Conservation (phyloP, 202 grass and related monocot species). For the Thinopyrum obtusiflorum region DNA sequence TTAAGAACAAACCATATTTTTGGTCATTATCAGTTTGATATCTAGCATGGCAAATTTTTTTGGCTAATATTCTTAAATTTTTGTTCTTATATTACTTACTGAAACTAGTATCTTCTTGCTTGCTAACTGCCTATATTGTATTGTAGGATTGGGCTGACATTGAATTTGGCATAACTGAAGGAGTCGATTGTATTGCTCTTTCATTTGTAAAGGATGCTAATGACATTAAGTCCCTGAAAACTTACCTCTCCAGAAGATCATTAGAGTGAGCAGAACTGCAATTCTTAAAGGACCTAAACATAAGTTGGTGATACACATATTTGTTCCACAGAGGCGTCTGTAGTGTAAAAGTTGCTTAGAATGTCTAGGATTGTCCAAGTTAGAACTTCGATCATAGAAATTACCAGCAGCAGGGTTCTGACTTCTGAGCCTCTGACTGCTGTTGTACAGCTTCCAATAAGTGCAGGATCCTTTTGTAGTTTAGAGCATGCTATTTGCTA, state of each 20-base stretch:
- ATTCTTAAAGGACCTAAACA: neutral
- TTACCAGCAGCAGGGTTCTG: neutral
- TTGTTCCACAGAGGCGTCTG: neutral
- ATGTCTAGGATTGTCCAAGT: neutral
- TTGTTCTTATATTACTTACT: neutral
- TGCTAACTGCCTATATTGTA: constrained; percentile 10
- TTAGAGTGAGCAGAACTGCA: constrained; percentile 49
- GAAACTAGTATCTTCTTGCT: constrained; percentile 12
- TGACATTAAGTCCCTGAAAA: constrained; percentile 64
- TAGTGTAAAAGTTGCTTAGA: neutral
- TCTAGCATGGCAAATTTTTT: neutral
- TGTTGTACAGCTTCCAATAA: neutral
- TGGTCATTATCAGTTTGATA: neutral
- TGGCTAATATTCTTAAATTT: neutral
- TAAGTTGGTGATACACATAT: neutral
- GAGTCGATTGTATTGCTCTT: constrained; percentile 65
- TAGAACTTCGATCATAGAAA: neutral
- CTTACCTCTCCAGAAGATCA: constrained; percentile 64
- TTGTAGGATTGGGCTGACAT: constrained; percentile 72
- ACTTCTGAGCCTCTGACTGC: neutral
- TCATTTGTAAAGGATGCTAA: constrained; percentile 73
- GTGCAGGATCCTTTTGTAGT: neutral
- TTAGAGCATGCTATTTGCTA: neutral
- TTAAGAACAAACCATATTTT: neutral
- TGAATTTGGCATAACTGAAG: constrained; percentile 68